These are phyloP conservation scores for Athelia psychrophila DNA, from an alignment of 1,284 basidiomycete genomes.

Conservation along the genomic window DNA sequence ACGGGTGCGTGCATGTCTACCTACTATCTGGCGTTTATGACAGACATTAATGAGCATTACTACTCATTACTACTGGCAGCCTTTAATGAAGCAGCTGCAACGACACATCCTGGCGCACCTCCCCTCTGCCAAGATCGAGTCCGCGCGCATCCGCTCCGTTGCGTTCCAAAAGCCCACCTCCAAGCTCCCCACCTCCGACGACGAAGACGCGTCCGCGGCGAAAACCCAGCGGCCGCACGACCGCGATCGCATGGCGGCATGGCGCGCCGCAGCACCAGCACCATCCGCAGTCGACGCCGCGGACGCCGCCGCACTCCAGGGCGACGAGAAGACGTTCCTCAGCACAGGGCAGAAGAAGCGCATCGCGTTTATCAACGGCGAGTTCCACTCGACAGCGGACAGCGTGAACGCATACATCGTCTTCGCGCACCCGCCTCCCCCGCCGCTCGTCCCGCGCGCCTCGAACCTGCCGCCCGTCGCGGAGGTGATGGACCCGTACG, in stretches of 20 bases:
- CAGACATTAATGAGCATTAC: conserved; percentile 4
- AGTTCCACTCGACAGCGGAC: conserved; percentile 73
- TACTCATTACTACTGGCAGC: no score
- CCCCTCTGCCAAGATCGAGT: conserved; percentile 79
- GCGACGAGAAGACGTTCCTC: conserved; percentile 65
- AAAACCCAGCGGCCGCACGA: conserved; percentile 46
- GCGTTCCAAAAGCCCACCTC: conserved; percentile 82
- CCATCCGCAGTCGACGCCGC: no score
- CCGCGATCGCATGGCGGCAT: conserved; percentile 61
- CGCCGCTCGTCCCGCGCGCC: conserved; percentile 33
- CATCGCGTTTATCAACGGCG: conserved; percentile 91
- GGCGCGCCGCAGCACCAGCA: conserved; percentile 49
- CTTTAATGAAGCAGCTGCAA: conserved; percentile 63
- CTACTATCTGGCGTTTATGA: background rate
- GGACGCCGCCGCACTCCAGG: conserved; percentile 33
- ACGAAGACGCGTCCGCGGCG: conserved; percentile 35
- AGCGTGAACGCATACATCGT: conserved; percentile 86
- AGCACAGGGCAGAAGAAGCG: conserved; percentile 89
- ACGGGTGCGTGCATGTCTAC: conserved; percentile 51
- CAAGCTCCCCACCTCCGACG: conserved; percentile 41
- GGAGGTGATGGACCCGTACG: conserved; percentile 63
- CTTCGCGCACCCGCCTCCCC: conserved; percentile 64
- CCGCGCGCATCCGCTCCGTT: conserved; percentile 87
- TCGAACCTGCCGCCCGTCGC: conserved; percentile 56
- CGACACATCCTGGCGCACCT: conserved; percentile 70